Evolutionary conservation across 352 stramenopile species (phyloP), one percentile per base, ranked within the genome.

Genomic region (Elongisporangium prolatum): DNA sequence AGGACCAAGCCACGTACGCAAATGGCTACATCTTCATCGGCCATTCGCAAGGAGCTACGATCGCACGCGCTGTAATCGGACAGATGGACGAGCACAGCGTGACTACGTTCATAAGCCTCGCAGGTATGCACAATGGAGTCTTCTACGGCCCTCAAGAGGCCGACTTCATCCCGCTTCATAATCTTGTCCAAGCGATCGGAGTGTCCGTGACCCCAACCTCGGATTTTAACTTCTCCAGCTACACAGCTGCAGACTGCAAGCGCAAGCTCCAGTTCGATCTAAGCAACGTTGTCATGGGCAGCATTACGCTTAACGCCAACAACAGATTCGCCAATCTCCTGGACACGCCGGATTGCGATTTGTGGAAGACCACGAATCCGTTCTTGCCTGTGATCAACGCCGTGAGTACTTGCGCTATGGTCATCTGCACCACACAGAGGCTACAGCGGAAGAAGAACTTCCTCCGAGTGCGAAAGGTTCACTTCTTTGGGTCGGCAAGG

Each of bases 11-110:
- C 1, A 28, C 50, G 5, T 77, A 64, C 49, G 54, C 53, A 21
- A 50, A 65, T 18, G 71, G 71, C 21, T 80, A 77, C 60, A 57
- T 68, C 49, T 62, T 80, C 44, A 73, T 80, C 21, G 63, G 49
- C 17, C 63, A 77, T 49, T 77, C 71, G 21, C 61, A 74, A 21
- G 71, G 71, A 21, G 68, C 65, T 0, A 50, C 67, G 13, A 25
- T 76, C 9, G 60, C 63, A 9, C 68, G 72, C 1, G 67, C 61
- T 11, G 71, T 85, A 11, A 63, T 82, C 37, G 75, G 82, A 54
- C 55, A 68, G 52, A 63, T 70, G 67, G 57, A 71, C 54, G 58
- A 76, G 25, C 68, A 76, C 57, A 66, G 68, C 11, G 62, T 60
- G 20, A 56, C 68, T n/a, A 66, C 64, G 28, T 66, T 73, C 56